Conservation (phyloP, 768 basidiomycete genomes). For the Amanita rimosa region DNA sequence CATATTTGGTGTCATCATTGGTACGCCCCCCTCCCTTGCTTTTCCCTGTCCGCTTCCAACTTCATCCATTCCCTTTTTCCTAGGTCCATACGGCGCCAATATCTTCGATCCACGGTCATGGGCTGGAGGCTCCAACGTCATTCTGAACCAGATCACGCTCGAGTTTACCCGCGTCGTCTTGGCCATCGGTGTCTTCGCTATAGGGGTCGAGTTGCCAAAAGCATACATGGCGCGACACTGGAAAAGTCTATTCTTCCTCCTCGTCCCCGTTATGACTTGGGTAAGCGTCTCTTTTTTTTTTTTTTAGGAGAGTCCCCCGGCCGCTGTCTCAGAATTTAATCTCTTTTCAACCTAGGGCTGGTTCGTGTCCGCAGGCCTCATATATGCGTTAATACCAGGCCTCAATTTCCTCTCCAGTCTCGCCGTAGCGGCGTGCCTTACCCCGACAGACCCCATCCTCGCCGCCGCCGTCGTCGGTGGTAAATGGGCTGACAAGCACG, state of each 20-base stretch:
- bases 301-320: no score
- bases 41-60: neutral
- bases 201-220: slow-evolving; percentile 95
- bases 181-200: slow-evolving; percentile 94
- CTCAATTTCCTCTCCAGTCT: slow-evolving; percentile 84
- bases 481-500: slow-evolving; percentile 96
- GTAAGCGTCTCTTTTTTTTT: slow-evolving; percentile 29
- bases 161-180: slow-evolving; percentile 90
- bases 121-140: slow-evolving; percentile 37
- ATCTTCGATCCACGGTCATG: slow-evolving; percentile 78
- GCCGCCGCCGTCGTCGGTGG: slow-evolving; percentile 91
- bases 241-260: slow-evolving; percentile 77
- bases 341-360: slow-evolving; percentile 50
- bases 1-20: slow-evolving; percentile 84
- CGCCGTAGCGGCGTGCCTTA: slow-evolving; percentile 86
- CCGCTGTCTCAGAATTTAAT: neutral
- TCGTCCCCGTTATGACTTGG: slow-evolving; percentile 79
- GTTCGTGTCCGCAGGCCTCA: slow-evolving; percentile 87
- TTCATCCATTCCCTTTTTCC: neutral
- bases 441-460: slow-evolving; percentile 90
- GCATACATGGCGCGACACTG: slow-evolving; percentile 92
- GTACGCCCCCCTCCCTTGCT: slow-evolving; percentile 23
- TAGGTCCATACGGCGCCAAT: slow-evolving; percentile 74
- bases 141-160: slow-evolving; percentile 69
- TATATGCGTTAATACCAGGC: slow-evolving; percentile 84